Percentiles rank a stretch among this genome's conserved stretches.
Conservation (phyloP, 2,329 filamentous ascomycete species). For the Paecilomyces variotii region DNA sequence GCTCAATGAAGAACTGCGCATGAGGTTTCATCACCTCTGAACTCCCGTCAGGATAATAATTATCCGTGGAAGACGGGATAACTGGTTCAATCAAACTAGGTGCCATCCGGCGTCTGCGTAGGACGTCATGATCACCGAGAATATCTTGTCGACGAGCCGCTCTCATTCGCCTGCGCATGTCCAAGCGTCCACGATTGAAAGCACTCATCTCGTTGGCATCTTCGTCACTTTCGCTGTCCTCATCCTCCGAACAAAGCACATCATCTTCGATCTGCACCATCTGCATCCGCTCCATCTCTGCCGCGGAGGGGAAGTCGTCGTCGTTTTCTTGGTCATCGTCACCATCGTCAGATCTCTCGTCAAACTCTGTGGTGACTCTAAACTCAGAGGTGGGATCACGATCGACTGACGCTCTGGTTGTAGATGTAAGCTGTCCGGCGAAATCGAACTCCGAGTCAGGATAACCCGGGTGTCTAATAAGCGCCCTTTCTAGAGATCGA, state of each 20-base stretch:
- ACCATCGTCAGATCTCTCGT: slow-evolving; percentile 29
- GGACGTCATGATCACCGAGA: slow-evolving; percentile 4
- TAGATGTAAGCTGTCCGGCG: slow-evolving; percentile 6
- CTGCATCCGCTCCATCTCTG: slow-evolving; percentile 18
- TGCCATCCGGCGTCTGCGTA: slow-evolving; percentile 14
- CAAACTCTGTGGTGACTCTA: slow-evolving; percentile 28
- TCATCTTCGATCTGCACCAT: slow-evolving; percentile 22
- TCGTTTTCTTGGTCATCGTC: slow-evolving; percentile 24
- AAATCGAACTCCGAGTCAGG: slow-evolving; percentile 17
- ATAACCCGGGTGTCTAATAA: slow-evolving; percentile 14
- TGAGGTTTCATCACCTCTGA: slow-evolving; percentile 59
- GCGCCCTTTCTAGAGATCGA: slow-evolving; percentile 23
- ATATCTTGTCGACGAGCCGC: slow-evolving; percentile 11
- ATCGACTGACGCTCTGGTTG: slow-evolving; percentile 6
- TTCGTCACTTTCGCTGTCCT: slow-evolving; percentile 24
- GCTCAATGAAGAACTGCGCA: slow-evolving; percentile 75
- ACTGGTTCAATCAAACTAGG: slow-evolving; percentile 22
- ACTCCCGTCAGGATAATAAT: background rate
- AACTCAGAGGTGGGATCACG: slow-evolving; percentile 23
- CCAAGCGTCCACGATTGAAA: slow-evolving; percentile 19
- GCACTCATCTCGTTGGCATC: slow-evolving; percentile 12
- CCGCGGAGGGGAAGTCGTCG: slow-evolving; percentile 13
- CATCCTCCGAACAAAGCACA: slow-evolving; percentile 22
- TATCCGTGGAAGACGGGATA: slow-evolving; percentile 4
- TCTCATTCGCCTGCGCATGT: slow-evolving; percentile 17